phyloP scores from a whole-genome alignment of 2,329 filamentous ascomycete genomes.

The Xylariaceae sp. region DNA sequence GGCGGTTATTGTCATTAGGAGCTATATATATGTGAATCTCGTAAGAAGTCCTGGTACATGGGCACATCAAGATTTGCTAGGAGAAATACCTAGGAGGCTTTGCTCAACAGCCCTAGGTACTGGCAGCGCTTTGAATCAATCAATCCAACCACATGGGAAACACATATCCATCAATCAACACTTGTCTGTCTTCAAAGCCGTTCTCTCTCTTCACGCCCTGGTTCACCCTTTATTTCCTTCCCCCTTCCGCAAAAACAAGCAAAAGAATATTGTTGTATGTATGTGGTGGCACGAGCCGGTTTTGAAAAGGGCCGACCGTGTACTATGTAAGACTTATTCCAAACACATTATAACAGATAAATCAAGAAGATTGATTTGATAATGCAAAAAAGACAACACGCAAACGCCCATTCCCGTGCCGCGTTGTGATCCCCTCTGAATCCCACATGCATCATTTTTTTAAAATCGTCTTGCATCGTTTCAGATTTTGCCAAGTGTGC shows the following conservation, averaged over 20 bases:
- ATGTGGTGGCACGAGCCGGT: conserved; percentile 5
- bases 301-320: conserved; percentile 13
- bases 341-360: not conserved
- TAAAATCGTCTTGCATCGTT: conserved; percentile 1
- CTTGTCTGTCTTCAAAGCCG: not conserved
- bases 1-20: conserved; percentile 21
- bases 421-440: conserved; percentile 5
- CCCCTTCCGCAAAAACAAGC: not conserved
- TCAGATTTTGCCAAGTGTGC: conserved; percentile 10
- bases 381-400: conserved; percentile 12
- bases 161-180: too few species aligned
- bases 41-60: conserved; percentile 6
- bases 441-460: conserved; percentile 3
- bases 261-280: not conserved
- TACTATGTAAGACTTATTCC: conserved; percentile 3
- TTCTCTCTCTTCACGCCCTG: not conserved
- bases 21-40: conserved; percentile 20
- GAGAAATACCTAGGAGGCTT: not conserved
- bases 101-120: not conserved
- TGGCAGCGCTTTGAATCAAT: not conserved
- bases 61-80: not conserved
- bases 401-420: conserved; percentile 17
- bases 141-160: too few species aligned
- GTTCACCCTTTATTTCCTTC: not conserved
- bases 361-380: not conserved